Base-by-base conservation (phyloP, 306 rosid species). In the Castanea sativa region DNA sequence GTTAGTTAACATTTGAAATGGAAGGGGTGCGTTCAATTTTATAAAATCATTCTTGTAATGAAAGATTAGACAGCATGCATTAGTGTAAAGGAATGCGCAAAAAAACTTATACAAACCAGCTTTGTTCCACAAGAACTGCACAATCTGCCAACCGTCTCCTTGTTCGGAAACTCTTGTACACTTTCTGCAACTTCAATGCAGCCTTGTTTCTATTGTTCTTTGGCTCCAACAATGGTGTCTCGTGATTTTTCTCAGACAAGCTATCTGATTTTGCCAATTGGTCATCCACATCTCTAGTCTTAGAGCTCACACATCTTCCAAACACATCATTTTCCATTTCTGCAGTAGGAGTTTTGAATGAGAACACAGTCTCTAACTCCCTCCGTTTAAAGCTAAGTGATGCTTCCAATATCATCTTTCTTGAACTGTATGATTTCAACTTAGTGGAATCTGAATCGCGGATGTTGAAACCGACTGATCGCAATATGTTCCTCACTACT, bases 151-250 rank as follows among this genome's bases (percentile, higher is more conserved):
- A 89, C 79, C 79, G 88, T 71, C 98, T 88, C 74, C 97, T 86
- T n/a, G 93, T 92, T 73, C 97, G 83, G 67, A 94, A 94, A 83
- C 98, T 94, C 81, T 90, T 94, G 89, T 94, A 94, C 76, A 92
- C 97, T 84, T 94, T 94, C 87, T 94, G 97, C 84, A 94, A 82
- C 83, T 52, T 92, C 58, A 94, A 71, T 61, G 98, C 98, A 70
- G 98, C 97, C 65, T 12, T 80, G 77, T 85, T 73, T 82, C 88
- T 80, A 4, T 79, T 56, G 4, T 69, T 61, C 16, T 1, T 41
- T 15, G 83, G 79, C 78, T 79, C 87, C 6, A 5, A 11, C 70
- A 45, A 51, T 57, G 81, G 79, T 14, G 83, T 61, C 6, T 56
- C 75, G 19, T 74, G 41, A 70, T 55, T 69, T 78, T 58, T 85